These are phyloP conservation scores for Taxillus chinensis DNA, from an alignment of 164 flowering plant species.

Conservation along the genomic window DNA sequence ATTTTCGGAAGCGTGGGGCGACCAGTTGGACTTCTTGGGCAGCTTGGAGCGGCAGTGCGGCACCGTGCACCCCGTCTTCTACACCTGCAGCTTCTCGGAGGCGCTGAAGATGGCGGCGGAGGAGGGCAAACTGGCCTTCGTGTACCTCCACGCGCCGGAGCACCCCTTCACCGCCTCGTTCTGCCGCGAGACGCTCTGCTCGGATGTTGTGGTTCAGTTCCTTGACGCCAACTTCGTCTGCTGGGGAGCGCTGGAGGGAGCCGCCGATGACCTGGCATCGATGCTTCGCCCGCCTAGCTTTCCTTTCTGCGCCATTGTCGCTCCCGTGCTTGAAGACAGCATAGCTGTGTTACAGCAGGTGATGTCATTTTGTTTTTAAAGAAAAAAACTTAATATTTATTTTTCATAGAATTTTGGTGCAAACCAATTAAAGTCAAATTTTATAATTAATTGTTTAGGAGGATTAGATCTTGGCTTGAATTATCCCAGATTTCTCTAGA, in stretches of 20 bases:
- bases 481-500: no score
- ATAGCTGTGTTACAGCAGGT: constrained; percentile 65
- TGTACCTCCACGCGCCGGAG: constrained; percentile 63
- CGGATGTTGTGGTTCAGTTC: constrained; percentile 56
- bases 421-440: no score
- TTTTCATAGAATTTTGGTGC: no score
- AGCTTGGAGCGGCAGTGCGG: constrained; percentile 56
- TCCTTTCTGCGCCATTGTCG: constrained; percentile 60
- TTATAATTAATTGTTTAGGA: no score
- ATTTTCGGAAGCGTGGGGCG: constrained; percentile 9
- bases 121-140: constrained; percentile 50
- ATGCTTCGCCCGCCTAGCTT: constrained; percentile 32
- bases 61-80: constrained; percentile 48
- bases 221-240: constrained; percentile 65
- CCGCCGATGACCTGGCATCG: constrained; percentile 44
- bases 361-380: no score
- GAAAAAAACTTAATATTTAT: no score
- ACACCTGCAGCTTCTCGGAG: constrained; percentile 41
- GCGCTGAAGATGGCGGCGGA: constrained; percentile 47
- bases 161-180: constrained; percentile 55
- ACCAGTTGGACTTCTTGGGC: constrained; percentile 41
- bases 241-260: constrained; percentile 64
- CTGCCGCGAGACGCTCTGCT: constrained; percentile 49
- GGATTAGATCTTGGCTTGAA: no score
- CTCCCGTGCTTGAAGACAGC: constrained; percentile 38